phyloP scores from a whole-genome alignment of 1,139 yeast species.

The Trichomonascaceae sp. region DNA sequence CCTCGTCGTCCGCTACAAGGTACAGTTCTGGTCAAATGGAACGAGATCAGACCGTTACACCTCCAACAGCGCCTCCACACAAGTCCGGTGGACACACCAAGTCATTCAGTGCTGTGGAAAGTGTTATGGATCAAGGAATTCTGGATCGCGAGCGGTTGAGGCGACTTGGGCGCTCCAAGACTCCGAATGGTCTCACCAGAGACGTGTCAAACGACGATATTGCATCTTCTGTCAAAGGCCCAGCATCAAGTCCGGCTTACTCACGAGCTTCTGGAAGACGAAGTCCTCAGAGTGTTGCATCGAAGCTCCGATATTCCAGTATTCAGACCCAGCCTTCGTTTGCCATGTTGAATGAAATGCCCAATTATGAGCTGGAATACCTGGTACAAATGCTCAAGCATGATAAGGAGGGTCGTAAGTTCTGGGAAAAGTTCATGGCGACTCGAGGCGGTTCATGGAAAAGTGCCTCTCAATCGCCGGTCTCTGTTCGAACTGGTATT shows the following conservation, averaged over 20 bases:
- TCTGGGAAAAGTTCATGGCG: slow-evolving; percentile 1
- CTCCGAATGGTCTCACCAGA: neutral
- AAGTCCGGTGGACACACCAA: neutral
- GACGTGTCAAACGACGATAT: neutral
- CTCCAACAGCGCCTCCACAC: neutral
- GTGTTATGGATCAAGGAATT: neutral
- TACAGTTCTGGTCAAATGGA: neutral
- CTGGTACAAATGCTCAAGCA: slow-evolving; percentile 1
- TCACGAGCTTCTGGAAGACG: neutral
- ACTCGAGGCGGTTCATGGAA: neutral
- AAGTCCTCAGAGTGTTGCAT: neutral
- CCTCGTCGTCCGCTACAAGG: neutral
- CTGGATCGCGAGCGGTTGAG: neutral
- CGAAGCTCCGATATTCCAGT: neutral
- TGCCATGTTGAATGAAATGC: neutral
- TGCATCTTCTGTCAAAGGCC: neutral
- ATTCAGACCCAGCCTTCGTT: slow-evolving; percentile 4
- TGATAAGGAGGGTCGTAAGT: neutral
- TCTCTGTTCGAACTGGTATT: neutral
- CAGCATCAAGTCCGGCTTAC: neutral
- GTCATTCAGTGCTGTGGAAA: neutral
- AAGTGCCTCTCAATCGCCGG: neutral
- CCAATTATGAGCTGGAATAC: neutral
- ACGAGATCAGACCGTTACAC: neutral
- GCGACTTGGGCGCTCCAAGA: neutral